These are phyloP conservation scores for Lumnitzera racemosa DNA, from an alignment of 345 rosid species.

Conservation along the genomic window DNA sequence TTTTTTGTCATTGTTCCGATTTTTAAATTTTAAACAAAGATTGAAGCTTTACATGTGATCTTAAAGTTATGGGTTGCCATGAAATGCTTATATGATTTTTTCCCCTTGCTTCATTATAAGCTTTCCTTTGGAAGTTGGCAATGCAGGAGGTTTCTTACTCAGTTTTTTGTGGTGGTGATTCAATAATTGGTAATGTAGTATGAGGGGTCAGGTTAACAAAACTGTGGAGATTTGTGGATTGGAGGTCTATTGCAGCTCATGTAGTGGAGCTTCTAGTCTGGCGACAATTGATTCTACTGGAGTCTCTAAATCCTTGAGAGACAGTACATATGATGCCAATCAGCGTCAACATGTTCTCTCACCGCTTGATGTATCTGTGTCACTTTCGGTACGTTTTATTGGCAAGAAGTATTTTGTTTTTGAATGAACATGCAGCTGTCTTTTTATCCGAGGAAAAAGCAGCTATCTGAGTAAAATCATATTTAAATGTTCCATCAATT, in stretches of 20 bases:
- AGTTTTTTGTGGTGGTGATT: background rate
- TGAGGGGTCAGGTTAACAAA: constrained; percentile 66
- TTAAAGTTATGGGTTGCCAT: too few species aligned
- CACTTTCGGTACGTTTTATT: constrained; percentile 48
- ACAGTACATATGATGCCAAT: constrained; percentile 32
- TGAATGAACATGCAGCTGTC: too few species aligned
- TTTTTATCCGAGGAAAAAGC: too few species aligned
- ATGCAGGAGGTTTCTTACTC: too few species aligned
- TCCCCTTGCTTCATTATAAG: background rate
- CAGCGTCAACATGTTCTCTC: constrained; percentile 39
- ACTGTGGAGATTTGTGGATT: constrained; percentile 56
- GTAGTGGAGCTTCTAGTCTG: constrained; percentile 30
- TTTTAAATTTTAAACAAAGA: too few species aligned
- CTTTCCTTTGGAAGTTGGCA: background rate
- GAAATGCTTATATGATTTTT: too few species aligned
- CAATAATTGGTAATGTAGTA: constrained; percentile 14
- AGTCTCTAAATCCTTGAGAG: constrained; percentile 30
- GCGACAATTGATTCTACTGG: constrained; percentile 21
- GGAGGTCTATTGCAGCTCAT: constrained; percentile 62
- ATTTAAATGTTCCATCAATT: too few species aligned
- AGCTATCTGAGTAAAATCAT: too few species aligned
- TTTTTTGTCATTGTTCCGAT: too few species aligned
- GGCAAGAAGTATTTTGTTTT: background rate
- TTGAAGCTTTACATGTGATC: too few species aligned
- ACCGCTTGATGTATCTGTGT: constrained; percentile 51